phyloP scores from a whole-genome alignment of 768 basidiomycete genomes.

The Calvatia gigantea region DNA sequence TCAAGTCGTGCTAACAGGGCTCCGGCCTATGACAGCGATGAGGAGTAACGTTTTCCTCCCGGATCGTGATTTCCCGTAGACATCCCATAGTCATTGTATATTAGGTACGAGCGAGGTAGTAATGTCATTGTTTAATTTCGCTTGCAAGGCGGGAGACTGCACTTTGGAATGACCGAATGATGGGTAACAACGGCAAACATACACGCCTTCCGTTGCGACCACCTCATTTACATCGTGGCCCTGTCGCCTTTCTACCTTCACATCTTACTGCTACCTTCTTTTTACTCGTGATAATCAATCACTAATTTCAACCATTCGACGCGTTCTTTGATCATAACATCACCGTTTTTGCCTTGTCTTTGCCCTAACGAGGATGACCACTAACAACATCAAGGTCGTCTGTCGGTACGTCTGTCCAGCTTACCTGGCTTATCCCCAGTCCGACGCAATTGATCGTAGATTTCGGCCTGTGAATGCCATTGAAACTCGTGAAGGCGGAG shows the following conservation, averaged over 20 bases:
- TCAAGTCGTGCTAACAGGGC: constrained; percentile 49
- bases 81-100: background rate
- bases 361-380: constrained; percentile 64
- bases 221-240: constrained; percentile 9
- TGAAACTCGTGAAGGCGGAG: constrained; percentile 83
- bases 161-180: background rate
- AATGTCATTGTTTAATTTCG: constrained; percentile 7
- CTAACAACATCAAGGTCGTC: constrained; percentile 90
- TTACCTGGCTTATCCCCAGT: background rate
- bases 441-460: constrained; percentile 34
- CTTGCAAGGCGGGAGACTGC: background rate
- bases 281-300: constrained; percentile 11
- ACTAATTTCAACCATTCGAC: constrained; percentile 15
- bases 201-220: constrained; percentile 3
- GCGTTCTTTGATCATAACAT: constrained; percentile 10
- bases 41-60: constrained; percentile 29
- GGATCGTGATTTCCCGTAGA: background rate
- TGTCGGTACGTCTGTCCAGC: constrained; percentile 76
- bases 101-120: constrained; percentile 1
- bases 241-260: background rate
- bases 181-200: constrained; percentile 13
- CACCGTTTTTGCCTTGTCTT: constrained; percentile 3
- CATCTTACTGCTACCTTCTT: constrained; percentile 12
- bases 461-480: constrained; percentile 95
- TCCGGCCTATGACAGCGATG: constrained; percentile 45